These are phyloP conservation scores for Cercospora berteroae DNA, from an alignment of 2,329 filamentous ascomycete genomes.

Conservation along the genomic window DNA sequence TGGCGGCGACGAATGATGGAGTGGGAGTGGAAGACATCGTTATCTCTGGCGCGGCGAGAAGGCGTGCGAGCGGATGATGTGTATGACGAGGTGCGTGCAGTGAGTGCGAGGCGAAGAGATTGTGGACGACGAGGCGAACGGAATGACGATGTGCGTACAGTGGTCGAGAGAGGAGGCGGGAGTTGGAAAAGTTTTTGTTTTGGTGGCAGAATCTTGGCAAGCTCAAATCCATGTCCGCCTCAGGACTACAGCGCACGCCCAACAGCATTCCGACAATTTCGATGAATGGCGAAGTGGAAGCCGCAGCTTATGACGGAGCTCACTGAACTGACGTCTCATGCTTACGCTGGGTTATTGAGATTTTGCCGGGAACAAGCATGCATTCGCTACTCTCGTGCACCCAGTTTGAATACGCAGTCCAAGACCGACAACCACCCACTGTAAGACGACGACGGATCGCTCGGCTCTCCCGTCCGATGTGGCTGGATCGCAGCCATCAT, in stretches of 20 bases:
- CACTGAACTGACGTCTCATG: background rate
- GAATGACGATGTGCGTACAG: background rate
- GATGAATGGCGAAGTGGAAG: no score
- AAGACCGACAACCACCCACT: background rate
- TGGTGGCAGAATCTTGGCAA: background rate
- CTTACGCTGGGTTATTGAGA: background rate
- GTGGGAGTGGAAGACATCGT: background rate
- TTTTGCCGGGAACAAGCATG: background rate
- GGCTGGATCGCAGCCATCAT: no score
- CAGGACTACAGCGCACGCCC: background rate
- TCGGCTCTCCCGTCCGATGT: background rate
- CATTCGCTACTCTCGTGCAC: background rate
- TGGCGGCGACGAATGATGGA: background rate
- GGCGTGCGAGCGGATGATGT: background rate
- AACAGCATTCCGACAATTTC: background rate
- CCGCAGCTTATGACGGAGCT: no score
- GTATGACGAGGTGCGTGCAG: background rate
- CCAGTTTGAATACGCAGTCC: background rate
- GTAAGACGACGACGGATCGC: fast-evolving
- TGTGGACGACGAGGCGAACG: background rate
- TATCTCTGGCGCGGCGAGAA: background rate
- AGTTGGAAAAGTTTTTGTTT: background rate
- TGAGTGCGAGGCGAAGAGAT: background rate
- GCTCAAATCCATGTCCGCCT: background rate
- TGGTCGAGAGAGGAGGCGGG: background rate